Evolutionary conservation across 176 grass and related monocot genomes (phyloP), one percentile per base, ranked within the genome.

Genomic region (Secale cereale): DNA sequence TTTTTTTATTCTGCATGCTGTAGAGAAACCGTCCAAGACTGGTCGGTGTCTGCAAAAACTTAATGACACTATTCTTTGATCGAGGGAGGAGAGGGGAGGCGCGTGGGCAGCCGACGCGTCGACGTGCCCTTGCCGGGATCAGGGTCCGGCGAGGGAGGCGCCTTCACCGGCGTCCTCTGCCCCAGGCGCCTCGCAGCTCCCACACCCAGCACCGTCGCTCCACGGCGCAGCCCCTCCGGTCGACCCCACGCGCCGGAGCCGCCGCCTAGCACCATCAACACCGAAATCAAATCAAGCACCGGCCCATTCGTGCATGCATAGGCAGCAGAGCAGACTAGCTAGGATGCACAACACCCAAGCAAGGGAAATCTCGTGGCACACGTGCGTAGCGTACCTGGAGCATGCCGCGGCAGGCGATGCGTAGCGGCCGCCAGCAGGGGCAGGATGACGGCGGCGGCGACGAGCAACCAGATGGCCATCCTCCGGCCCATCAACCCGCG

Each of bases 11-110:
- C 9, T 13, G 2, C 73, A 29, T 35, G 27, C 61, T 37, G 17
- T 22, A 65, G 13, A 52, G 48, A 81, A 41, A 60, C 69, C 69
- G 22, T n/a, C 7, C 56, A 35, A 36, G 10, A 63, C 8, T 25
- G 40, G 64, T 71, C 36, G 7, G 14, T 54, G 80, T 72, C 52
- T 52, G 29, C 50, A 20, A 2, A 88, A 83, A 83, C 50, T 78
- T 39, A 41, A 70, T 83, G 15, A 6, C 29, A 27, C 80, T 48
- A 78, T 52, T 52, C 43, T 19, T 4, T 13, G 56, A 10, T 59
- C 20, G 17, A 20, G 1, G 56, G 56, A 16, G 82, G 43, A 45
- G 12, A 15, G 43, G 43, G 12, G 43, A 45, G 43, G 43, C 43
- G 70, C 28, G 71, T 59, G 6, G 82, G 32, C 25, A 45, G 82